Conservation (phyloP, 495 filamentous ascomycete genomes). For the Neurospora cerealis region DNA sequence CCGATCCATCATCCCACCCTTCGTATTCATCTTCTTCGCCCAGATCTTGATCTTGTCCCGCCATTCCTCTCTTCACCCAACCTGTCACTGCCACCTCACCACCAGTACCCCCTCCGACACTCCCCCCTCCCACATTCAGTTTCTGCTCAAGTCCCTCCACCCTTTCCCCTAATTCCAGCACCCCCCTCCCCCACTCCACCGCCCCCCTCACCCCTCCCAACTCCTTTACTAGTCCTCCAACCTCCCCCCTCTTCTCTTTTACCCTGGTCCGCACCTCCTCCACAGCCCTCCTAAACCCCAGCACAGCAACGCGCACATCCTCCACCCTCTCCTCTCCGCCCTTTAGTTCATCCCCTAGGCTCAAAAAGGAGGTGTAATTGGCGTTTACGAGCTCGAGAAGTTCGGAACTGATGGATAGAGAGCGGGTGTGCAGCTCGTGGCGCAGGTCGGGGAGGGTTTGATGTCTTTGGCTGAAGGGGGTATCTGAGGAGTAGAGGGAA, state of each 20-base stretch:
- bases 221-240: conserved; percentile 30
- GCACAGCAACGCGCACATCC: conserved; percentile 76
- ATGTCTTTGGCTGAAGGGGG: conserved; percentile 40
- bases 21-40: conserved; percentile 24
- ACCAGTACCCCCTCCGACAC: no score
- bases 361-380: conserved; percentile 85
- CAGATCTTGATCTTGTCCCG: conserved; percentile 15
- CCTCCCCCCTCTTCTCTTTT: conserved; percentile 25
- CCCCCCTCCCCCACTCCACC: conserved; percentile 48
- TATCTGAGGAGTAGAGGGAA: neutral
- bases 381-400: conserved; percentile 87
- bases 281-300: conserved; percentile 77
- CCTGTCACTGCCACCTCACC: no score
- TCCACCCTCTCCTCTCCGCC: conserved; percentile 89
- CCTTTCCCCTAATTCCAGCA: conserved; percentile 62
- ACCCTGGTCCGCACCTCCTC: conserved; percentile 43
- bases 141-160: conserved; percentile 65
- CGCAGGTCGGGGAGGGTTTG: conserved; percentile 94
- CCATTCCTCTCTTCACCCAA: neutral
- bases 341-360: conserved; percentile 66
- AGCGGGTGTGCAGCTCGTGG: conserved; percentile 67
- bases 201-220: conserved; percentile 28
- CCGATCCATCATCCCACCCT: conserved; percentile 24
- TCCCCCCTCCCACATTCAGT: no score
- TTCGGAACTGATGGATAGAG: conserved; percentile 66